Evolutionary conservation across 805 yeast genomes (phyloP).

Genomic region (Kluyveromyces dobzhanskii): DNA sequence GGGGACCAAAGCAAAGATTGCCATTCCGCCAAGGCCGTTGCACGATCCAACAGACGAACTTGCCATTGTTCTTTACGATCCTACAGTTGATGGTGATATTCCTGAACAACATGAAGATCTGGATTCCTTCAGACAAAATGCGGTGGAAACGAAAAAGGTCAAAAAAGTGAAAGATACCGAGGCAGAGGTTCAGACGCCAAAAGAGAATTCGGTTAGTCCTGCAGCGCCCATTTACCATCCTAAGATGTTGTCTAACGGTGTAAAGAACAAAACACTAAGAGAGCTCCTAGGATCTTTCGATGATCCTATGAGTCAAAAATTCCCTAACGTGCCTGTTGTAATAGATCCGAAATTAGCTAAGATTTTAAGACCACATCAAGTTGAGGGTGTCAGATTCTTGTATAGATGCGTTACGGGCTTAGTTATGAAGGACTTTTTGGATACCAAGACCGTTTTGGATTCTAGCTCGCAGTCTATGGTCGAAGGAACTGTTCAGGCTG

Average conservation of each 20-base stretch:
- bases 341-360: constrained; percentile 83
- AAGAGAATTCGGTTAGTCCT: constrained; percentile 22
- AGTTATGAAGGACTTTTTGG: constrained; percentile 34
- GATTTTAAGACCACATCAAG: constrained; percentile 89
- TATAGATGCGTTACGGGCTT: constrained; percentile 88
- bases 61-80: constrained; percentile 92
- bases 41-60: constrained; percentile 91
- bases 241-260: constrained; percentile 25
- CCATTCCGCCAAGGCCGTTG: constrained; percentile 80
- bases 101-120: constrained; percentile 10
- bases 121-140: constrained; percentile 26
- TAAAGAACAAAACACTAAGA: constrained; percentile 51
- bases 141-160: constrained; percentile 22
- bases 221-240: constrained; percentile 32
- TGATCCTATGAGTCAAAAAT: constrained; percentile 41
- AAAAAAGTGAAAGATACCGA: constrained; percentile 19
- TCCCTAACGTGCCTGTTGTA: constrained; percentile 89
- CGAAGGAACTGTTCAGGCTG: constrained; percentile 4
- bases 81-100: constrained; percentile 68
- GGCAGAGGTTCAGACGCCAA: constrained; percentile 6
- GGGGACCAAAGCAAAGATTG: constrained; percentile 66
- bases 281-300: constrained; percentile 70
- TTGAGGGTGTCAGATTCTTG: constrained; percentile 87
- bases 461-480: not conserved
- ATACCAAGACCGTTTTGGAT: constrained; percentile 10